Percentiles rank a stretch among this genome's conserved stretches.
phyloP scores from a whole-genome alignment of 2,329 filamentous ascomycete genomes.

The Hymenoscyphus fructigenus region DNA sequence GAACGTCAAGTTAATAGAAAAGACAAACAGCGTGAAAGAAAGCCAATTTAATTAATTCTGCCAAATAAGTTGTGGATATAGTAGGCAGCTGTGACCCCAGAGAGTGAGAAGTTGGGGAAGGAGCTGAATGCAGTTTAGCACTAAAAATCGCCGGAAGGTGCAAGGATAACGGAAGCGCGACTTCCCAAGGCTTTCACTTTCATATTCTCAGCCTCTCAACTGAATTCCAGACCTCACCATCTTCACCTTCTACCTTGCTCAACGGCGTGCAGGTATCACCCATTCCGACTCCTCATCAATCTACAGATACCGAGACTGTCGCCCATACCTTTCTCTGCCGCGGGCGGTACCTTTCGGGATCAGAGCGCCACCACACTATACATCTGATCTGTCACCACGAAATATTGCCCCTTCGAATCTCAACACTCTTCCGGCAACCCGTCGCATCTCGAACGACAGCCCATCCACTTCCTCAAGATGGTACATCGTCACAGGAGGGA shows the following conservation, averaged over 20 bases:
- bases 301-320: constrained; percentile 22
- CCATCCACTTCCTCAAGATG: constrained; percentile 42
- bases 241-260: constrained; percentile 26
- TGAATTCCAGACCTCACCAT: constrained; percentile 23
- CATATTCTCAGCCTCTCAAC: constrained; percentile 29
- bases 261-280: constrained; percentile 36
- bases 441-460: constrained; percentile 35
- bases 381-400: constrained; percentile 37
- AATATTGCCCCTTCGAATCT: constrained; percentile 32
- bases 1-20: not conserved
- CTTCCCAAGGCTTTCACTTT: constrained; percentile 26
- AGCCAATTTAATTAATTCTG: too few relatives aligned
- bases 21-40: too few relatives aligned
- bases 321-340: constrained; percentile 34
- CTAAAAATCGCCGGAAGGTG: too few relatives aligned
- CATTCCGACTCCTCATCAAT: constrained; percentile 28
- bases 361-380: constrained; percentile 35
- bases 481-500: constrained; percentile 60
- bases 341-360: constrained; percentile 36
- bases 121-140: too few relatives aligned
- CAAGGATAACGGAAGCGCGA: constrained; percentile 25
- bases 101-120: too few relatives aligned
- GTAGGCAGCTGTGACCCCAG: too few relatives aligned
- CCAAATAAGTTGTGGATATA: too few relatives aligned
- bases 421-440: constrained; percentile 34